phyloP scores from a whole-genome alignment of 1,139 yeast species.

The Diutina rugosa region DNA sequence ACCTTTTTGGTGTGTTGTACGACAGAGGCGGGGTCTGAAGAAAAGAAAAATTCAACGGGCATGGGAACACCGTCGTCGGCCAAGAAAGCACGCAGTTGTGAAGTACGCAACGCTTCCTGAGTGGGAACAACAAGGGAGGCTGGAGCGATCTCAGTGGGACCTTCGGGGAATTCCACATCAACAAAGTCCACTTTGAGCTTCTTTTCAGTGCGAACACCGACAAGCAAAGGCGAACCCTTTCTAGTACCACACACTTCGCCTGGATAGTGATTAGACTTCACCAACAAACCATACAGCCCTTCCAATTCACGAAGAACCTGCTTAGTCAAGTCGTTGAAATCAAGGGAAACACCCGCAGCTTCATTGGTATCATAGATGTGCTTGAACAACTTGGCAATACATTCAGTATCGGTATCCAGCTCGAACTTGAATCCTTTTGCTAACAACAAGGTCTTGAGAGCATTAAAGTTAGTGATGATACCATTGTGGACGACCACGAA shows the following conservation, averaged over 20 bases:
- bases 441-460: constrained; percentile 66
- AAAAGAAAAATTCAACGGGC: constrained; percentile 92
- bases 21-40: constrained; percentile 98
- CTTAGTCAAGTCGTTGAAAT: constrained; percentile 86
- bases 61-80: constrained; percentile 86
- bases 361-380: constrained; percentile 78
- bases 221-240: constrained; percentile 93
- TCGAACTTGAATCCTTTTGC: constrained; percentile 77
- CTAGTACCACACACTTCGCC: constrained; percentile 95
- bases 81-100: constrained; percentile 86
- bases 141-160: constrained; percentile 4
- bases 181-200: constrained; percentile 96
- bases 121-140: constrained; percentile 19
- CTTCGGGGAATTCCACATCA: constrained; percentile 90
- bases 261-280: constrained; percentile 86
- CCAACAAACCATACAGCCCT: constrained; percentile 94
- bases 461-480: constrained; percentile 91
- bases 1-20: constrained; percentile 96
- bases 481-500: constrained; percentile 96
- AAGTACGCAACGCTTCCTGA: constrained; percentile 57
- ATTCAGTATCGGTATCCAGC: constrained; percentile 95
- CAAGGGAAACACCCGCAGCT: constrained; percentile 53
- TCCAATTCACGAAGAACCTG: constrained; percentile 87
- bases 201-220: constrained; percentile 93
- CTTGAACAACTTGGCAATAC: constrained; percentile 90